Evolutionary conservation across 805 yeast species (phyloP), one percentile per base, ranked within the genome.

Genomic region (Cyberlindnera amylophila): DNA sequence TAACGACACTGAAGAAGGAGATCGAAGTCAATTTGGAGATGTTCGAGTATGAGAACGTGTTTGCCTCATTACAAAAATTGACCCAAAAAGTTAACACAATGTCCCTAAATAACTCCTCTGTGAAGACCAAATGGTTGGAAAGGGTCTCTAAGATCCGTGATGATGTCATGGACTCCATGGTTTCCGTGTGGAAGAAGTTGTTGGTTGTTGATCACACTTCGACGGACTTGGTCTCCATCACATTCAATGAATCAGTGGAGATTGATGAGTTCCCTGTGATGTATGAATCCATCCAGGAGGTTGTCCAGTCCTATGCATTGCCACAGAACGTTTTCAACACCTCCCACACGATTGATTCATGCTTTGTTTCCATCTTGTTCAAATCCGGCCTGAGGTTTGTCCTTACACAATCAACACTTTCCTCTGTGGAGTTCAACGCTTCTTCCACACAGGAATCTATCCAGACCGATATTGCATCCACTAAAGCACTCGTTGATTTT

Each of bases 11-110:
- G 6, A 38, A 55, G 18, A 53, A 51, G 29, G 62, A 58, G 37
- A 43, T 55, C 14, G 52, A 45, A 13, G 47, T 55, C 7, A 58
- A 56, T 27, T 15, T 55, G 24, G 59, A 55, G 24, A 24, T 56
- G 24, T 46, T 38, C 23, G 61, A 58, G 38, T 41, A 53, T 16
- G 61, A 58, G 34, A 46, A 50, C 8, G 59, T 49, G n/a, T 42
- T 52, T 11, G 30, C 43, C 6, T 52, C 54, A 1, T 31, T 58
- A 32, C 32, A 39, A 18, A 56, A 51, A 34, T 33, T 58, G 15
- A 18, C 24, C 6, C 29, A 46, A 16, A 53, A 54, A 36, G 37
- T 50, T 11, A 32, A 30, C 3, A 28, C 16, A 8, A 34, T 52
- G 41, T 19, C 37, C 6, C 14, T 34, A 5, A 46, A 45, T 28